Evolutionary conservation across 73 alveolate species (phyloP), one percentile per base, ranked within the genome.

Genomic region (Paramecium octaurelia): DNA sequence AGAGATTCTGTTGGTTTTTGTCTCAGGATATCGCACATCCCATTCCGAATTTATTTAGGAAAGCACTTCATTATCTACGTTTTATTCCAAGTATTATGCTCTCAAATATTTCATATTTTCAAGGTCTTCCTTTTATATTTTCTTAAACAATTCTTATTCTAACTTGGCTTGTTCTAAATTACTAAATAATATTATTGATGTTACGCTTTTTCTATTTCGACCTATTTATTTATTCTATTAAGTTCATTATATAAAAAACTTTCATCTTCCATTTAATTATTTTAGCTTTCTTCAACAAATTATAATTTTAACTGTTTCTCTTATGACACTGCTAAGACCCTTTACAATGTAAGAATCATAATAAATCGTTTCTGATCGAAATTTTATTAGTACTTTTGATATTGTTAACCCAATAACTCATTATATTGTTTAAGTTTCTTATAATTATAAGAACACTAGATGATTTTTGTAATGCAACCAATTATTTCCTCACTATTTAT

Each of bases 91-190:
- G 21, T 75, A 35, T 4, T 75, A 16, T 12, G 58, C 58, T 75
- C 88, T 35, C 64, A 35, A 20, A 18, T 75, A 75, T 18, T 75
- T 75, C 88, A 75, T 75, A 75, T 75, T 75, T 38, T 75, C 60
- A 12, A 75, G 12, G 21, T 75, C 88, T 1, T 75, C 68, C 34
- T 75, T 36, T 75, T 75, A 35, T 9, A 75, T 42, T 42, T 42
- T 54, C 8, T 54, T 18, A 54, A 54, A 54, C 8, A 54, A 54
- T 7, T 54, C 69, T 54, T 54, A 54, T 54, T 42, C 60, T 14
- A 38, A 42, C 7, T 42, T 75, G 34, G 68, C 58, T 36, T 75
- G 38, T 75, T 75, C 64, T 35, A 42, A 38, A 38, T 75, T 75
- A 75, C 88, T 75, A 38, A 38, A 38, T 38, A 12, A 35, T 29